phyloP scores from a whole-genome alignment of 345 rosid genomes.

The Corchorus capsularis region DNA sequence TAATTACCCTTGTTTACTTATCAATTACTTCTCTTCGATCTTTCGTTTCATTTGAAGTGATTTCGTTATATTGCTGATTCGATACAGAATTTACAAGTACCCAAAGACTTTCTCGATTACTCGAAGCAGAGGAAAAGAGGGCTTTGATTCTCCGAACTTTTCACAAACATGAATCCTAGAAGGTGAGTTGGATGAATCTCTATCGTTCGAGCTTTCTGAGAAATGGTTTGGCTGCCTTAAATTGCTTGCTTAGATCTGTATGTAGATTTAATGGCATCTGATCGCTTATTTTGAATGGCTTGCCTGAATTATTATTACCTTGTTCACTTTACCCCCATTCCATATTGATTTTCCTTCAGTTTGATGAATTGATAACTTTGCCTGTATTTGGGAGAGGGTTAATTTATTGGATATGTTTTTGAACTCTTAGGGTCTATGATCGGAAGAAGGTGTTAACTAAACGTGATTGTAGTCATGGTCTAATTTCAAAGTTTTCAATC shows the following conservation, averaged over 20 bases:
- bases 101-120: not conserved
- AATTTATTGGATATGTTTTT: not conserved
- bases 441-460: not conserved
- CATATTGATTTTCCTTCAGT: not conserved
- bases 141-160: constrained; percentile 17
- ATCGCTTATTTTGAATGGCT: not conserved
- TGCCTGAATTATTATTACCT: not conserved
- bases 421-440: not conserved
- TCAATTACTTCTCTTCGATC: not conserved
- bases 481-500: not conserved
- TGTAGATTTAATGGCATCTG: not conserved
- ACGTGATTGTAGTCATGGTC: not conserved
- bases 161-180: constrained; percentile 56
- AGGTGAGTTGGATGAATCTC: constrained; percentile 42
- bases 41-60: not conserved
- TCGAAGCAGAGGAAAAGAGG: constrained; percentile 6
- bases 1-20: not conserved
- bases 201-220: not conserved
- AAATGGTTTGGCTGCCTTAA: not conserved
- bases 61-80: constrained; percentile 10
- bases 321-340: not conserved
- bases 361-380: not conserved
- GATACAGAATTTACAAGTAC: not conserved
- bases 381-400: not conserved
- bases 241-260: constrained; percentile 12